Base-by-base conservation (phyloP, 179 eudicot species). In the Actinidia chinensis region DNA sequence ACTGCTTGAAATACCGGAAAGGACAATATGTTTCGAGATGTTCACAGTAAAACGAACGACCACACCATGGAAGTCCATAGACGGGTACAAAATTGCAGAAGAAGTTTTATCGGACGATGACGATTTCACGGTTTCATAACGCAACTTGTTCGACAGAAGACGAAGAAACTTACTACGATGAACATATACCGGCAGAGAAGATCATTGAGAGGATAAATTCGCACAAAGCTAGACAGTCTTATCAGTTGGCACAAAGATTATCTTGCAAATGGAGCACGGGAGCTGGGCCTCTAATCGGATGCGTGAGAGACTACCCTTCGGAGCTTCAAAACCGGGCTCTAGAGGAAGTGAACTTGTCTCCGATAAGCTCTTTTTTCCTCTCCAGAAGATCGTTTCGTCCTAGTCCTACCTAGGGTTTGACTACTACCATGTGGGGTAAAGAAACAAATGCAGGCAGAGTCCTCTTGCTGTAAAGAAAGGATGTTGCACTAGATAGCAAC, bases 241-340 rank as follows among this genome's bases (percentile, higher is more conserved):
- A 88, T 77, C 93, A 92, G 78, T 80, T 92, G 82, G 98, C 90
- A 43, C 80, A 89, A 47, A 91, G 84, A 44, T 69, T 92, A 77
- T 78, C 84, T 55, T 94, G 89, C 74, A 86, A 64, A 75, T 94
- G 98, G 98, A 89, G 93, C 36, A 90, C 98, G 0, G 98, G 98
- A 28, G 97, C 90, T 1, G 95, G 98, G 11, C 97, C 98, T 0
- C 80, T 97, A 28, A 94, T 94, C 1, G 98, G 97, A 54, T 94
- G 98, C 52, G 80, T 94, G 42, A 84, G 97, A 75, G 95, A 92
- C 79, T 92, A 92, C 79, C 97, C 97, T 46, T 74, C 87, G 3
- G 86, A 84, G 88, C 84, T 92, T n/a, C 95, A 90, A 77, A 75
- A 79, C 14, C 87, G 87, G 42, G 95, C 81, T 50, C 63, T 92